These are phyloP conservation scores for Phytophthora sansomeana DNA, from an alignment of 352 stramenopile species.

Conservation along the genomic window DNA sequence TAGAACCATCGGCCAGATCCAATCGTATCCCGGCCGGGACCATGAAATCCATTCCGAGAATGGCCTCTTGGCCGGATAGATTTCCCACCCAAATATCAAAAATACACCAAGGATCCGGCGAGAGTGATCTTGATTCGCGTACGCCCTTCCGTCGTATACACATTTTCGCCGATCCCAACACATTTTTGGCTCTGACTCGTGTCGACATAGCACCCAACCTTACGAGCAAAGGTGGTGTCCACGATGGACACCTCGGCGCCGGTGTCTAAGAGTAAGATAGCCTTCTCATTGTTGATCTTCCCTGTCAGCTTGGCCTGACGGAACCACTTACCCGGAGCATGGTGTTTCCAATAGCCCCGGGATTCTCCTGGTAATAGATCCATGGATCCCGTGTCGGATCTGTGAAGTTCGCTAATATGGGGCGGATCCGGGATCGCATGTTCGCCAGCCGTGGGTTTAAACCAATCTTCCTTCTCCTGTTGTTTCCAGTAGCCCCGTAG, in stretches of 20 bases:
- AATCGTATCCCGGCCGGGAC: constrained; percentile 17
- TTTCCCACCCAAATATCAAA: constrained; percentile 21
- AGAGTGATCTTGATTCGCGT: constrained; percentile 26
- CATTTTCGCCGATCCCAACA: constrained; percentile 17
- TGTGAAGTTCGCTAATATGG: not conserved
- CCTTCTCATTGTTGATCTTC: constrained; percentile 26
- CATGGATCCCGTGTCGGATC: not conserved
- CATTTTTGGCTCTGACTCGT: constrained; percentile 12
- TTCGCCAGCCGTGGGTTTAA: not conserved
- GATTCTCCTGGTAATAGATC: not conserved
- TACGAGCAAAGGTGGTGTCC: constrained; percentile 29
- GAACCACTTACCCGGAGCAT: constrained; percentile 23
- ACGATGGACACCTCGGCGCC: constrained; percentile 31
- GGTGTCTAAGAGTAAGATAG: constrained; percentile 37
- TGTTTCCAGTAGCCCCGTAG: constrained; percentile 29
- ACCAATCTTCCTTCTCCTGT: not conserved
- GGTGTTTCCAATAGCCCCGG: not conserved
- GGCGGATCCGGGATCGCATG: not conserved
- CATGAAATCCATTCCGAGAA: constrained; percentile 30
- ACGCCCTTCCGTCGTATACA: constrained; percentile 4
- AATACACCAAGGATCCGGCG: constrained; percentile 15
- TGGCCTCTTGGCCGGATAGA: constrained; percentile 16
- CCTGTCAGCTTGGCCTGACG: constrained; percentile 21
- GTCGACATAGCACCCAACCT: constrained; percentile 21
- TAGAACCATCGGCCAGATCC: not conserved